phyloP scores from a whole-genome alignment of 1,139 yeast species.

The Suhomyces maxii region DNA sequence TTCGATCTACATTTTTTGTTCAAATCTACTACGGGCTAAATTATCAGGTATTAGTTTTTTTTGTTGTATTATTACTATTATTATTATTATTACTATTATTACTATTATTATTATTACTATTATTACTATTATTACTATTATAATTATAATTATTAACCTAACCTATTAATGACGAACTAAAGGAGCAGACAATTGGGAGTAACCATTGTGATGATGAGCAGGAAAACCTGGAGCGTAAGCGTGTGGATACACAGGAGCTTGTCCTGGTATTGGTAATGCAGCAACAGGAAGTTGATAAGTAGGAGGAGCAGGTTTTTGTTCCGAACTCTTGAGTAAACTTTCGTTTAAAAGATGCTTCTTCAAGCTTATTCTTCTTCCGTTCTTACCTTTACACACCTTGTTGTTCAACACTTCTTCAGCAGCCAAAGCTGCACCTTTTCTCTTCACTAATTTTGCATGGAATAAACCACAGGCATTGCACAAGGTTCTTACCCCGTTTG shows the following conservation, averaged over 20 bases:
- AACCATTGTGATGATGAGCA: constrained; percentile 7
- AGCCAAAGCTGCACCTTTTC: constrained; percentile 66
- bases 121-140: too few species aligned
- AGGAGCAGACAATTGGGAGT: constrained; percentile 16
- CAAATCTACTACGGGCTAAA: too few species aligned
- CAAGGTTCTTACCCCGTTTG: constrained; percentile 77
- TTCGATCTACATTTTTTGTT: too few species aligned
- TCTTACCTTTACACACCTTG: constrained; percentile 48
- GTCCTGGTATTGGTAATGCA: constrained; percentile 16
- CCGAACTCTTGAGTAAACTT: constrained; percentile 13
- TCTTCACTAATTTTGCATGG: constrained; percentile 70
- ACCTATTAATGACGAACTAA: constrained; percentile 18
- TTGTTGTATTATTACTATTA: too few species aligned
- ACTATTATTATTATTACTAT: too few species aligned
- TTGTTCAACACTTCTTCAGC: constrained; percentile 49
- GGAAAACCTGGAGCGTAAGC: neutral
- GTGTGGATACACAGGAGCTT: neutral
- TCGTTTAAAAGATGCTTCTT: constrained; percentile 29
- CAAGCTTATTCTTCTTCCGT: constrained; percentile 44
- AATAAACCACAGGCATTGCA: constrained; percentile 90
- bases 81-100: too few species aligned
- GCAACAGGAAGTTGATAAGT: constrained; percentile 9
- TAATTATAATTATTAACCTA: neutral
- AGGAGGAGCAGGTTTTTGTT: constrained; percentile 2
- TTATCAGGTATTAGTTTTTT: too few species aligned